Conservation (phyloP, 768 basidiomycete genomes). For the Leccinum barrowsii region DNA sequence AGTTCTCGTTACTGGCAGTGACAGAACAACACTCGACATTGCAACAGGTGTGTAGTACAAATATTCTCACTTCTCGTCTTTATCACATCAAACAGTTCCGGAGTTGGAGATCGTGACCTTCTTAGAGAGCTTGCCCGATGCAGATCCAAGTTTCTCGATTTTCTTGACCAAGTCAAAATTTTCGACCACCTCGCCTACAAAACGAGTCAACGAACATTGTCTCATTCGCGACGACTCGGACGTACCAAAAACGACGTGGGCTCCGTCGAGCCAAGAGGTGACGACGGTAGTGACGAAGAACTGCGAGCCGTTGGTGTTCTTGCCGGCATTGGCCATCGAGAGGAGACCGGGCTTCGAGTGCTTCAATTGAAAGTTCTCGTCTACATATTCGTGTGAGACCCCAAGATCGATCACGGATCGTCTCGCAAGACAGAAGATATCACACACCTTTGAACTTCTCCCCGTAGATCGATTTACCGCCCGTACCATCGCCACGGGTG, state of each 20-base stretch:
- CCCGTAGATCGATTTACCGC: slow-evolving; percentile 80
- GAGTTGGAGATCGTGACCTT: not conserved
- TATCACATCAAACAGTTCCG: not conserved
- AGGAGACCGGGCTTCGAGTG: slow-evolving; percentile 69
- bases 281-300: slow-evolving; percentile 88
- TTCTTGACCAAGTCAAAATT: not conserved
- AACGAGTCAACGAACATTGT: not conserved
- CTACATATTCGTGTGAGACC: slow-evolving; percentile 36
- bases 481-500: slow-evolving; percentile 62
- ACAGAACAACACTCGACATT: not conserved
- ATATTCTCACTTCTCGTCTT: not conserved
- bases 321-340: slow-evolving; percentile 79
- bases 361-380: slow-evolving; percentile 80
- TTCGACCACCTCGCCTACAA: slow-evolving; percentile 9
- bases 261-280: slow-evolving; percentile 34
- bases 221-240: not conserved
- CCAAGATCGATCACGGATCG: not conserved
- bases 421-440: not conserved
- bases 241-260: slow-evolving; percentile 17
- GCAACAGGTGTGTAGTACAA: not conserved
- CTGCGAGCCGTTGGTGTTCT: slow-evolving; percentile 84
- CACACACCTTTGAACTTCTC: slow-evolving; percentile 56
- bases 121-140: not conserved
- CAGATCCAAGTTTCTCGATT: not conserved
- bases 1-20: not conserved